Conservation (phyloP, 1,284 basidiomycete species). For the Pyrrhoderma lamaoense region DNA sequence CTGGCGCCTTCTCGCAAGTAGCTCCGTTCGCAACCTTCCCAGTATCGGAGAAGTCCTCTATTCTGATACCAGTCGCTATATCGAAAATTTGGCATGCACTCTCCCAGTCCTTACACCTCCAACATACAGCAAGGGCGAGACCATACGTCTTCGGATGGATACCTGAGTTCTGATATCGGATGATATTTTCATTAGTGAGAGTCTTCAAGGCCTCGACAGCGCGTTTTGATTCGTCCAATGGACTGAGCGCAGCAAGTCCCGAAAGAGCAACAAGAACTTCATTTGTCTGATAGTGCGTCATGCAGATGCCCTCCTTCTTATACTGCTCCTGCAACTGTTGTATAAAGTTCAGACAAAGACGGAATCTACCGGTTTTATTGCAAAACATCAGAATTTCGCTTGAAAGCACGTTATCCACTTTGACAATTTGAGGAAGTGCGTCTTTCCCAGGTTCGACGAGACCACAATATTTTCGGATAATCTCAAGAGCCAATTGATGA, state of each 20-base stretch:
- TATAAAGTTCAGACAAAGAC: constrained; percentile 43
- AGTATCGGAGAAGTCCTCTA: constrained; percentile 9
- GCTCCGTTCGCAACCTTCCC: background rate
- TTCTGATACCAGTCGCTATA: constrained; percentile 12
- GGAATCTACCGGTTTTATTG: constrained; percentile 37
- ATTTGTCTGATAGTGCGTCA: constrained; percentile 27
- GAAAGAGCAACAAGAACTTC: constrained; percentile 48
- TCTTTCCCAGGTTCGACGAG: constrained; percentile 40
- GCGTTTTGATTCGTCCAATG: constrained; percentile 27
- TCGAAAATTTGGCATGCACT: constrained; percentile 36
- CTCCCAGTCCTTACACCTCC: constrained; percentile 54
- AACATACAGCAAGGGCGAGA: constrained; percentile 51
- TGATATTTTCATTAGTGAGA: constrained; percentile 7
- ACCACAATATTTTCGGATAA: constrained; percentile 56
- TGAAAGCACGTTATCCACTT: constrained; percentile 41
- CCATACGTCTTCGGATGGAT: constrained; percentile 36
- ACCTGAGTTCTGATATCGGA: constrained; percentile 52
- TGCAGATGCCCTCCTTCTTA: background rate
- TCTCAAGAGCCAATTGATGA: constrained; percentile 53
- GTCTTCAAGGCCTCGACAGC: constrained; percentile 37
- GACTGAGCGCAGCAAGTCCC: constrained; percentile 33
- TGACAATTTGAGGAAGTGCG: constrained; percentile 30
- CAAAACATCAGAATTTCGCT: constrained; percentile 50
- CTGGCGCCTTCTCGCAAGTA: background rate
- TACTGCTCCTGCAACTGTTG: constrained; percentile 40